Evolutionary conservation across 495 filamentous ascomycete genomes (phyloP).

Genomic region (Aspergillus sclerotioniger): DNA sequence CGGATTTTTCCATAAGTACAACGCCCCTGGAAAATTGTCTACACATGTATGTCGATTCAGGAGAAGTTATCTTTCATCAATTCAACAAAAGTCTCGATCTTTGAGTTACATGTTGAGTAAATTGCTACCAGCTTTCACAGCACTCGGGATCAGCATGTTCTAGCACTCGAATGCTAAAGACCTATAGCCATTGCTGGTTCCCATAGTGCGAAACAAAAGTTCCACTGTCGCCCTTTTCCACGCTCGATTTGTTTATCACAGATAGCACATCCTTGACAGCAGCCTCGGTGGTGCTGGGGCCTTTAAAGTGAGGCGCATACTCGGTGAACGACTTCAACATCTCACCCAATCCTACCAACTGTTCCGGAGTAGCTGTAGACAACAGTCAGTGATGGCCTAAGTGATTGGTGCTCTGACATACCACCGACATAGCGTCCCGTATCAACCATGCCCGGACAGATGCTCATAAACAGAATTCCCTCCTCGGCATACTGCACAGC

Average conservation of each 20-base stretch:
- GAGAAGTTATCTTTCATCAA: too few species aligned
- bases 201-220: constrained; percentile 54
- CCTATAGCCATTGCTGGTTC: constrained; percentile 49
- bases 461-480: constrained; percentile 49
- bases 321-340: constrained; percentile 35
- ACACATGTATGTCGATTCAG: too few species aligned
- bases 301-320: constrained; percentile 51
- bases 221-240: constrained; percentile 50
- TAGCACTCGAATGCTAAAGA: too few species aligned
- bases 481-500: constrained; percentile 50
- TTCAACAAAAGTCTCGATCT: too few species aligned
- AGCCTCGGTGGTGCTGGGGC: constrained; percentile 40
- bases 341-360: constrained; percentile 25
- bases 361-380: constrained; percentile 35
- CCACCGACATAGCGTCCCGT: constrained; percentile 27
- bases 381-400: background rate
- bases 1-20: too few species aligned
- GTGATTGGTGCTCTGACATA: too few species aligned
- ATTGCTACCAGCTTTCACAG: too few species aligned
- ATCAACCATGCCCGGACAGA: constrained; percentile 50
- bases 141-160: too few species aligned
- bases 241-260: constrained; percentile 41
- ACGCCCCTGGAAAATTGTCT: too few species aligned
- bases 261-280: constrained; percentile 37
- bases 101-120: too few species aligned